Evolutionary conservation across 805 yeast genomes (phyloP).

Genomic region (Candida nonsorbophila): DNA sequence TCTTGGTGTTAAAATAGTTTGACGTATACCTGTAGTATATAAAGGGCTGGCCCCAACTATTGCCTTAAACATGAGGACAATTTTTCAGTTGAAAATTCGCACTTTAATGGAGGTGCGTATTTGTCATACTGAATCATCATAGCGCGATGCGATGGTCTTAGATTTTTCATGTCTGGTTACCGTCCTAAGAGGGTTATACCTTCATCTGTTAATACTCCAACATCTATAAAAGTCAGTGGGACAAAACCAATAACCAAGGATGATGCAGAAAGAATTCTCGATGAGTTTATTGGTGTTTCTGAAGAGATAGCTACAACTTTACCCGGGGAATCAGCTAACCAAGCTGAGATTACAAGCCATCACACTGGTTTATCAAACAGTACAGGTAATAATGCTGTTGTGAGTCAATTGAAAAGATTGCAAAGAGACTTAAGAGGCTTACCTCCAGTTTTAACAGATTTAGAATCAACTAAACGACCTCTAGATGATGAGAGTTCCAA

Average conservation of each 20-base stretch:
- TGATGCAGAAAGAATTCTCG: slow-evolving; percentile 42
- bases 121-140: too few relatives aligned
- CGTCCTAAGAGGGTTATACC: slow-evolving; percentile 38
- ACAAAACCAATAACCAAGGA: slow-evolving; percentile 25
- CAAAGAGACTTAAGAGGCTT: slow-evolving; percentile 78
- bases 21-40: too few relatives aligned
- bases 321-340: slow-evolving; percentile 14
- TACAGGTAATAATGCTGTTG: slow-evolving; percentile 31
- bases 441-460: slow-evolving; percentile 46
- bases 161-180: too few relatives aligned
- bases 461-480: not conserved
- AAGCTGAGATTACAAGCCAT: slow-evolving; percentile 17
- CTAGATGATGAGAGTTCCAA: slow-evolving; percentile 9
- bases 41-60: too few relatives aligned
- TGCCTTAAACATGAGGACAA: not conserved
- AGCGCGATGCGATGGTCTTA: too few relatives aligned
- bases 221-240: slow-evolving; percentile 28
- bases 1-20: not conserved
- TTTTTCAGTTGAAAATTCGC: not conserved
- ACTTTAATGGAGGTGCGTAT: slow-evolving; percentile 1
- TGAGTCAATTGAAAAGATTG: slow-evolving; percentile 63
- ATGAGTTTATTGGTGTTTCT: slow-evolving; percentile 37
- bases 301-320: slow-evolving; percentile 27
- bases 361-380: slow-evolving; percentile 27
- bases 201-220: slow-evolving; percentile 46